phyloP scores from a whole-genome alignment of 306 rosid genomes.

The Mucuna pruriens region DNA sequence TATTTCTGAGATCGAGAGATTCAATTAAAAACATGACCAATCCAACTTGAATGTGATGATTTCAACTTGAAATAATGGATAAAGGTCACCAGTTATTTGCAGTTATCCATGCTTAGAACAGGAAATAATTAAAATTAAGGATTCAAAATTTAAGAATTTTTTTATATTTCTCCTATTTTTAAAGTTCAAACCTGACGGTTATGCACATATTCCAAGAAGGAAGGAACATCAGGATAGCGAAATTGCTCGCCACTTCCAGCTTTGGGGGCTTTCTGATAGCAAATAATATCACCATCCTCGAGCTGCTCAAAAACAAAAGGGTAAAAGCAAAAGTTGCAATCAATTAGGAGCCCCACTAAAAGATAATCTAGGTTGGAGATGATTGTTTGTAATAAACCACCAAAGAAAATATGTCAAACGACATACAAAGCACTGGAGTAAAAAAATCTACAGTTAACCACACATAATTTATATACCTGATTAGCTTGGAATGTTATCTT shows the following conservation, averaged over 20 bases:
- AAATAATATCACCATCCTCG: conserved; percentile 13
- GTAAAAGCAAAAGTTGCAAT: not conserved
- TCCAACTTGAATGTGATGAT: not conserved
- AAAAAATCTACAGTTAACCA: not conserved
- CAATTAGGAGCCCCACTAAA: not conserved
- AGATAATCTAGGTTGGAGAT: not conserved
- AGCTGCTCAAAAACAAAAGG: not conserved
- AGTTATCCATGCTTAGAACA: not conserved
- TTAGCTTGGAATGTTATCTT: not conserved
- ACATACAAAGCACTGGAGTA: not conserved
- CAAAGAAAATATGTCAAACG: not conserved
- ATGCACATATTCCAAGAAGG: not conserved
- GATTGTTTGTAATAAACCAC: not conserved
- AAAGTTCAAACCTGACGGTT: conserved; percentile 9
- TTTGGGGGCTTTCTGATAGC: not conserved
- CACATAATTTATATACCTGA: not conserved
- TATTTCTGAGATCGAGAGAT: not conserved
- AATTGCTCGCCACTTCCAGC: not conserved
- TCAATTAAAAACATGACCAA: not conserved
- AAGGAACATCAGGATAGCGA: not conserved
- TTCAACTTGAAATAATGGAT: not conserved
- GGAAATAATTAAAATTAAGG: not conserved
- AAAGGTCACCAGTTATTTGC: not conserved
- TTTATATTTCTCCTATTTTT: not conserved
- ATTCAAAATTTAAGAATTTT: not conserved